Base-by-base conservation (phyloP, 1,284 basidiomycete genomes). In the Papiliotrema laurentii region DNA sequence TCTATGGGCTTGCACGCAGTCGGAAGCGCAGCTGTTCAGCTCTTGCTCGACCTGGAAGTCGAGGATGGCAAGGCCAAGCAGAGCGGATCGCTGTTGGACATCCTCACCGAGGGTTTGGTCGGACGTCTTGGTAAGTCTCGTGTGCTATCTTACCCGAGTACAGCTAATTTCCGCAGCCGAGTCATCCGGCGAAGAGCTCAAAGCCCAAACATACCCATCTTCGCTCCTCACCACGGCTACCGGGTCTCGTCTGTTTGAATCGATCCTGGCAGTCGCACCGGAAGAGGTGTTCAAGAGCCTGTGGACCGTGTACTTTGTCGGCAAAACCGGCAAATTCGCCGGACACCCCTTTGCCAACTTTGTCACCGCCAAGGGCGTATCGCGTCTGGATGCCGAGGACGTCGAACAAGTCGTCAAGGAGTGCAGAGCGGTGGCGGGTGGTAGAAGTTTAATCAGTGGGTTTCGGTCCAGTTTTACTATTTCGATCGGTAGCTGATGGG, bases 301-400 rank as follows among this genome's bases (percentile, higher is more conserved):
- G 5, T 96, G 91, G 90, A 64, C 72, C 4, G 79, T 79, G 0
- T 93, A 94, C 72, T 86, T 97, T 64, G 69, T 75, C 21, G 72
- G 82, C 21, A 87, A 85, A 58, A 74, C 93, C 35, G 72, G 79
- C 5, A 82, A 84, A 53, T 76, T 94, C 24, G 82, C 86, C 4
- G 75, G 79, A 11, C 92, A 97, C 71, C 89, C 91, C 1, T 87
- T 91, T 3, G 89, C 87, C 21, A 96, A 96, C 67, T 97, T 90
- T 62, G 89, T 94, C 16, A 78, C 91, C 5, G 86, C 89, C 0
- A 86, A 83, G 63, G 86, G 84, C 0, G 57, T 93, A 14, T 80
- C 81, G 43, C 77, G 87, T 34, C 68, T 84, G 18, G 77, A 79
- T 26, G 71, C 69, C 6, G 71, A 75, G 5, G 80, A 85, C 53